These are phyloP conservation scores for Oryza glumipatula DNA, from an alignment of 176 grass and related monocot species.

Conservation along the genomic window DNA sequence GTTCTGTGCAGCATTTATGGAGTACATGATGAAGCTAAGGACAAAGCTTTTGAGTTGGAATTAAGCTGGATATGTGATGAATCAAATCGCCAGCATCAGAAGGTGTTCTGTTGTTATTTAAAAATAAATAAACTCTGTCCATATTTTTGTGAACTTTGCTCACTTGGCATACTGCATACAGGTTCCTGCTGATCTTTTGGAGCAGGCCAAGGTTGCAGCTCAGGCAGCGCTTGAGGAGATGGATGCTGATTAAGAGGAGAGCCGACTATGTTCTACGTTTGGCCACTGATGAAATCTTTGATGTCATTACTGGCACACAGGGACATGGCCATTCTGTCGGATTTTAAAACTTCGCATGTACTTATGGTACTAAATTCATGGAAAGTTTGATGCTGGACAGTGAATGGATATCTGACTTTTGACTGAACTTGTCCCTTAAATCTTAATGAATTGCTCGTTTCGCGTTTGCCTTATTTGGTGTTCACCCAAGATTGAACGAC, in stretches of 20 bases:
- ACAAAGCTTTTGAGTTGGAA: conserved; percentile 88
- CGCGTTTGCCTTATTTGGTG: neutral
- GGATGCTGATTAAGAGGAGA: conserved; percentile 68
- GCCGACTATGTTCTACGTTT: neutral
- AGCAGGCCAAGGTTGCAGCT: conserved; percentile 67
- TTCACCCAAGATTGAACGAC: too few relatives aligned
- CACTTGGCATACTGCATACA: conserved; percentile 38
- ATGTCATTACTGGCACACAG: neutral
- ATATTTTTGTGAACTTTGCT: conserved; percentile 1
- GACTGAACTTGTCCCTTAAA: neutral
- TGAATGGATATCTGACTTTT: neutral
- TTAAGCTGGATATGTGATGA: conserved; percentile 93
- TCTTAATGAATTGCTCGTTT: neutral
- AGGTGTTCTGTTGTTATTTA: conserved; percentile 46
- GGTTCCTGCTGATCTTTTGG: conserved; percentile 68
- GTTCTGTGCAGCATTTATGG: conserved; percentile 70
- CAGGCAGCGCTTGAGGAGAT: conserved; percentile 77
- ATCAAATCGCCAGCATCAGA: conserved; percentile 79
- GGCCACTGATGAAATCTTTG: conserved; percentile 26
- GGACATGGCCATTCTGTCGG: neutral
- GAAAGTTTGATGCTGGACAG: conserved; percentile 10
- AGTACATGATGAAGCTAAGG: conserved; percentile 85
- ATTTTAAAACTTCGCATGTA: conserved; percentile 24
- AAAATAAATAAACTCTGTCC: neutral
- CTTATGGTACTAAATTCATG: neutral